Percentiles rank a stretch among this genome's conserved stretches.
Evolutionary conservation across 176 grass and related monocot genomes (phyloP).

Genomic region (Phyllostachys edulis): DNA sequence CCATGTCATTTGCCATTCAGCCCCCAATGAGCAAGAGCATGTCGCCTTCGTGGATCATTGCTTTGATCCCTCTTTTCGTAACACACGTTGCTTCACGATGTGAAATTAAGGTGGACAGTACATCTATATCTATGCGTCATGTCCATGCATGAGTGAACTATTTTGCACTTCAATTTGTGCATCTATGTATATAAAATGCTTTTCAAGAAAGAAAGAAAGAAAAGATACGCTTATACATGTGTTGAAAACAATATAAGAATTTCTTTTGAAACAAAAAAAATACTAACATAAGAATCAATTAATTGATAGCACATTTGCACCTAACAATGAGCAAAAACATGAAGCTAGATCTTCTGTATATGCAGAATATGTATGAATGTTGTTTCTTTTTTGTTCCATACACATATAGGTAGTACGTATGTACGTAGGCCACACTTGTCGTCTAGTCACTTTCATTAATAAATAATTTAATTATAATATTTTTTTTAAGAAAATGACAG

Average conservation of each 20-base stretch:
- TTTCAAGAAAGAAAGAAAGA: background rate
- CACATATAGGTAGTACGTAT: no score
- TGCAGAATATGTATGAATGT: background rate
- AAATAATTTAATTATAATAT: background rate
- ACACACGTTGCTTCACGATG: background rate
- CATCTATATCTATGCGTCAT: background rate
- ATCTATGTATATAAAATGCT: background rate
- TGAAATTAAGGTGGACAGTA: background rate
- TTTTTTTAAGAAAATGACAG: background rate
- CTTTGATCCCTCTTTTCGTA: background rate
- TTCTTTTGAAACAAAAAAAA: background rate
- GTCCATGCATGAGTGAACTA: background rate
- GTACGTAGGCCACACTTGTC: no score
- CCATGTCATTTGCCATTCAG: background rate
- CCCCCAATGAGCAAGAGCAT: background rate
- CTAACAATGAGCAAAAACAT: background rate
- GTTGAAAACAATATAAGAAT: background rate
- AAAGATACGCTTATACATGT: background rate
- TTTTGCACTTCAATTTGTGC: background rate
- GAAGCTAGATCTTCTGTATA: background rate
- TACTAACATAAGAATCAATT: background rate
- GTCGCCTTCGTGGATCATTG: conserved; percentile 14
- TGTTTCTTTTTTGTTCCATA: no score
- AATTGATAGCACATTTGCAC: background rate
- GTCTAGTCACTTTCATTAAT: background rate